Evolutionary conservation across 2,329 filamentous ascomycete species (phyloP).

Genomic region (Sporothrix globosa): DNA sequence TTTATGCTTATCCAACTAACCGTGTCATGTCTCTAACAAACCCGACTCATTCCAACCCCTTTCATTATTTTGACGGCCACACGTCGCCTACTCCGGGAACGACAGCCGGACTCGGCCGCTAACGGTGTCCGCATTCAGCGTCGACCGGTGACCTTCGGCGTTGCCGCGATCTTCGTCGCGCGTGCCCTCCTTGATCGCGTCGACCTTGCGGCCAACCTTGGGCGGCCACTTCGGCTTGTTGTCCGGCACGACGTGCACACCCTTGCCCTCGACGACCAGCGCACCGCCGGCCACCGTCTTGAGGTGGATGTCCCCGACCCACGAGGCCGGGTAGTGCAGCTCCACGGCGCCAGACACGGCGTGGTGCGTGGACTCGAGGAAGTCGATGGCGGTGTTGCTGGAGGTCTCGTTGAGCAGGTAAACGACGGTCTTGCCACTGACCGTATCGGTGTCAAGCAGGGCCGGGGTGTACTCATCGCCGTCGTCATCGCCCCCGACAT

Average conservation of each 20-base stretch:
- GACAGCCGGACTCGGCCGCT: conserved; percentile 27
- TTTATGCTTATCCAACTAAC: background rate
- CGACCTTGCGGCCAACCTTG: conserved; percentile 2
- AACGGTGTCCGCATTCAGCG: conserved; percentile 22
- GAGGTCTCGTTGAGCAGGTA: conserved; percentile 45
- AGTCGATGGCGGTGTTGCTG: conserved; percentile 39
- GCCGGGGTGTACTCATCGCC: background rate
- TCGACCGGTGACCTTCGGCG: background rate
- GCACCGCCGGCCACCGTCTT: conserved; percentile 47
- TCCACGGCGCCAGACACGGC: conserved; percentile 51
- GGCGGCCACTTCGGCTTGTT: conserved; percentile 35
- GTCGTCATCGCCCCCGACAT: background rate
- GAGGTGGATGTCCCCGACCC: conserved; percentile 53
- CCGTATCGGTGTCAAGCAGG: conserved; percentile 48
- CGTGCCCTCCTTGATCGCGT: conserved; percentile 33
- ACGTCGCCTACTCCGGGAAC: conserved; percentile 25
- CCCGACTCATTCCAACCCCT: background rate
- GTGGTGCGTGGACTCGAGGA: conserved; percentile 49
- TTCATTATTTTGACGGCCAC: too few relatives aligned
- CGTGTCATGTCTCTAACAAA: background rate
- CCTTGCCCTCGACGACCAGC: conserved; percentile 49
- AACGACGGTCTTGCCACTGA: conserved; percentile 48
- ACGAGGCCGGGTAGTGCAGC: conserved; percentile 53
- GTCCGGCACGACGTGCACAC: conserved; percentile 47
- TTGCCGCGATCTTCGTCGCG: background rate